Conservation (phyloP, 1,284 basidiomycete species). For the Microstroma glucosiphilum region DNA sequence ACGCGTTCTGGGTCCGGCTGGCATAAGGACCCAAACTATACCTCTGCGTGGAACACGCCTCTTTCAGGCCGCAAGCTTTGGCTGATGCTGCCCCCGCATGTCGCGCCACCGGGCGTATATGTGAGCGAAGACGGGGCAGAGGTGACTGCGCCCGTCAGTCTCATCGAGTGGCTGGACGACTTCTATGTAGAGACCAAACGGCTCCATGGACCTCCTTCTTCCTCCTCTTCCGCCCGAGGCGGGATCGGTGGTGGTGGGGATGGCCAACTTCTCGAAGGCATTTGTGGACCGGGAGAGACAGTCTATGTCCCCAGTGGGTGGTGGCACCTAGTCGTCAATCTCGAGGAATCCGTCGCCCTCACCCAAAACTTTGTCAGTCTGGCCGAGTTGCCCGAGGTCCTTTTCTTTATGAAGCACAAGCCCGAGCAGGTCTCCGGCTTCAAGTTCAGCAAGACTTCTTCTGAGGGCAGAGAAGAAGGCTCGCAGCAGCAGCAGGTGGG, state of each 20-base stretch:
- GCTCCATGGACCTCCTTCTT: conserved; percentile 6
- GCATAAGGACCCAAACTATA: conserved; percentile 52
- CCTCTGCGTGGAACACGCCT: conserved; percentile 55
- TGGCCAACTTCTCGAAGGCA: conserved; percentile 50
- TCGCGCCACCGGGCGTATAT: conserved; percentile 52
- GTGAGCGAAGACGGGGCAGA: conserved; percentile 24
- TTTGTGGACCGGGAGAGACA: conserved; percentile 51
- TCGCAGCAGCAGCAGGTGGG: neutral
- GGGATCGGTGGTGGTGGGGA: conserved; percentile 24
- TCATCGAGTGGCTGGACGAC: conserved; percentile 53
- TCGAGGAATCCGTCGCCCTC: conserved; percentile 49
- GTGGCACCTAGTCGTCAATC: conserved; percentile 46
- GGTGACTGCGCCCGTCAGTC: conserved; percentile 50
- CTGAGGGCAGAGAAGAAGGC: conserved; percentile 6
- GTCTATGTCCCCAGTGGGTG: conserved; percentile 51
- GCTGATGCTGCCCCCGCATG: conserved; percentile 53
- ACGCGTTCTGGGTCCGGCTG: conserved; percentile 38
- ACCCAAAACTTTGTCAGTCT: conserved; percentile 55
- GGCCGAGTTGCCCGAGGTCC: conserved; percentile 50
- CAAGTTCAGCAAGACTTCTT: conserved; percentile 19
- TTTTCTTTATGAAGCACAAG: conserved; percentile 53
- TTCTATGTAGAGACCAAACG: conserved; percentile 48
- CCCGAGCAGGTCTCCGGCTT: conserved; percentile 54
- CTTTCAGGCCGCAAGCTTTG: conserved; percentile 51
- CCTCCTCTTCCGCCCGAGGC: conserved; percentile 13